Evolutionary conservation across 805 yeast genomes (phyloP), one percentile per base, ranked within the genome.

Genomic region (Candida lessepsii): DNA sequence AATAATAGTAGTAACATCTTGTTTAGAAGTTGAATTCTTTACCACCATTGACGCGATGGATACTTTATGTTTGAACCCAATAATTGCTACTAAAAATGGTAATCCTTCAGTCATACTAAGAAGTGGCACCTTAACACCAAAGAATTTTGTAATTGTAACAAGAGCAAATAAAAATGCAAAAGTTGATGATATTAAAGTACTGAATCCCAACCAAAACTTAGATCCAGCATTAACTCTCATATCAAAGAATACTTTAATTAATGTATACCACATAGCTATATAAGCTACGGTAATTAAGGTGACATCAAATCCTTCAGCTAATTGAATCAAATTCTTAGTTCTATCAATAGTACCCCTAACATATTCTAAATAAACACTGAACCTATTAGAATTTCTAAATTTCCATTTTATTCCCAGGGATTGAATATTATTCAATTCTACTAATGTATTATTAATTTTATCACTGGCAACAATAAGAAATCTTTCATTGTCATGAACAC

Each of bases 61-160:
- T 14, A 87, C 76, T 54, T 90, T 88, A 59, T 86, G 85, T 58
- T 87, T 89, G 64, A 91, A 91, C 2, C 98, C 99, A 56, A 91
- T 79, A 4, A 88, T 82, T 15, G 95, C 88, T 16, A 91, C 95
- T 55, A 91, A 75, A 62, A 91, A 91, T 16, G 99, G 99, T 33
- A 91, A 65, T 24, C 97, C 97, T 65, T 91, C 97, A 42, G 89
- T 78, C 49, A 91, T 70, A 40, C 86, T 79, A 40, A 86, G 67
- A 40, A 87, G 69, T 7, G 95, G 80, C 23, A 91, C 81, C 37
- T 75, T 75, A 33, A 78, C 65, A 25, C 78, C 75, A 35, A 85
- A 64, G 21, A 77, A 54, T 41, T 74, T 71, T 24, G 78, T 75
- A 7, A 86, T 72, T 36, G 83, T 66, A 45, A 85, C 70, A 44